Conservation (phyloP, 2,329 filamentous ascomycete genomes). For the Sclerotinia nivalis region DNA sequence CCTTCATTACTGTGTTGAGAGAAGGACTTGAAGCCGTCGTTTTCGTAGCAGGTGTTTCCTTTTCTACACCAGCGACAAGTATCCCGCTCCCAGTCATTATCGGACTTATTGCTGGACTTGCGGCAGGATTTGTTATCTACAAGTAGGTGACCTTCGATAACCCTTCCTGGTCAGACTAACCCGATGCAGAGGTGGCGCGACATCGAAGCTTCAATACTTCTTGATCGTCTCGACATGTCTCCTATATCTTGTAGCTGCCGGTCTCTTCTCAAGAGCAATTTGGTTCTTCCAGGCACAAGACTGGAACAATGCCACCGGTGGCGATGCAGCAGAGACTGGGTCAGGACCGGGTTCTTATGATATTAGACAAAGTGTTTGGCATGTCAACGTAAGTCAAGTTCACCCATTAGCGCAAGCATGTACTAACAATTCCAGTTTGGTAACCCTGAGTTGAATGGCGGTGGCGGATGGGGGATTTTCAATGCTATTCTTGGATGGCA, state of each 20-base stretch:
- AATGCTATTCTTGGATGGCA: conserved; percentile 85
- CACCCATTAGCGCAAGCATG: background rate
- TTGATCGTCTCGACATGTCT: conserved; percentile 80
- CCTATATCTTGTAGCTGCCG: conserved; percentile 80
- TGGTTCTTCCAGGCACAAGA: conserved; percentile 72
- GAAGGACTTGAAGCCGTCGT: conserved; percentile 86
- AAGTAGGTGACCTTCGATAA: conserved; percentile 54
- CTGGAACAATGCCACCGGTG: conserved; percentile 55
- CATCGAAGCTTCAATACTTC: conserved; percentile 71
- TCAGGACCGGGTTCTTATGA: conserved; percentile 76
- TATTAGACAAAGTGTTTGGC: conserved; percentile 76
- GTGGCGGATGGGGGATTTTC: conserved; percentile 83
- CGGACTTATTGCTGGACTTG: conserved; percentile 65
- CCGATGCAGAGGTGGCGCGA: conserved; percentile 56
- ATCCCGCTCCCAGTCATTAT: conserved; percentile 76
- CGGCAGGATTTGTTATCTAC: conserved; percentile 75
- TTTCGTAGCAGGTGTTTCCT: conserved; percentile 81
- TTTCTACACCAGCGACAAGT: conserved; percentile 71
- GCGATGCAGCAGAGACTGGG: conserved; percentile 61
- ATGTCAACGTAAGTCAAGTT: conserved; percentile 65
- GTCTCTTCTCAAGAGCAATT: conserved; percentile 74
- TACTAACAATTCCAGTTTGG: conserved; percentile 62
- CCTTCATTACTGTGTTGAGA: conserved; percentile 83
- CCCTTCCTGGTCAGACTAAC: conserved; percentile 22
- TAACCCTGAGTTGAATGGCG: conserved; percentile 69